Evolutionary conservation across 108 stramenopile species (phyloP).

Genomic region (Nannochloropsis gaditana): DNA sequence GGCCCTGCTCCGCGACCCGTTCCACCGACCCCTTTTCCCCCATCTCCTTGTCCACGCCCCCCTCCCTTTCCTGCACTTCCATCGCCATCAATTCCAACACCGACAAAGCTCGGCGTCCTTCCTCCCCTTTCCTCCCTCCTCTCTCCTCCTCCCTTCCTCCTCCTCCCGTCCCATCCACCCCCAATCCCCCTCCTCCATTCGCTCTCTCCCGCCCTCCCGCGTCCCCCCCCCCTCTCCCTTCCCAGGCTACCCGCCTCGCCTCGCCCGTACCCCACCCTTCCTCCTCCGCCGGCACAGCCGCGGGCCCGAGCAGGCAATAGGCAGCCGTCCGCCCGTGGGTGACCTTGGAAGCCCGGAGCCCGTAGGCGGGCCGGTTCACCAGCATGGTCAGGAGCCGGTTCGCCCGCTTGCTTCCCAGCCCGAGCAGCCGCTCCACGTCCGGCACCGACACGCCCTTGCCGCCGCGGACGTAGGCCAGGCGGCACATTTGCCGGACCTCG

Average conservation of each 20-base stretch:
- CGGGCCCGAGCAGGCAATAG: neutral
- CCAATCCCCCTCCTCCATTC: neutral
- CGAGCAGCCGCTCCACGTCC: slow-evolving; percentile 1
- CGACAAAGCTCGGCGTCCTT: neutral
- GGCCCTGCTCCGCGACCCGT: neutral
- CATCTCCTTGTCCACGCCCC: neutral
- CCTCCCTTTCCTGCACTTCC: no score
- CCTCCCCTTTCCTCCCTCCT: neutral
- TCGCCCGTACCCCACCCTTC: neutral
- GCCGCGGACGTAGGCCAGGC: neutral
- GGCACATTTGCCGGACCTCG: neutral
- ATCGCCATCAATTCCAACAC: neutral
- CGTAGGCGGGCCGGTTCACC: neutral
- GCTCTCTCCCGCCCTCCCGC: neutral
- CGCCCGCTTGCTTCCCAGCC: neutral
- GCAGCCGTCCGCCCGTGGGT: slow-evolving; percentile 10
- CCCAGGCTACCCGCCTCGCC: neutral
- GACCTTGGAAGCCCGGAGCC: neutral
- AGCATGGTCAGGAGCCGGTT: slow-evolving; percentile 12
- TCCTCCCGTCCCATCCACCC: neutral
- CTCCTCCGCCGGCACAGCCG: neutral
- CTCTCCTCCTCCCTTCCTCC: neutral
- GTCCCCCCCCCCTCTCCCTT: neutral
- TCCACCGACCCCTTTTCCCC: neutral
- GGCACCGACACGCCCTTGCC: neutral